Evolutionary conservation across 768 basidiomycete genomes (phyloP).

Genomic region (Rubroboletus satanas): DNA sequence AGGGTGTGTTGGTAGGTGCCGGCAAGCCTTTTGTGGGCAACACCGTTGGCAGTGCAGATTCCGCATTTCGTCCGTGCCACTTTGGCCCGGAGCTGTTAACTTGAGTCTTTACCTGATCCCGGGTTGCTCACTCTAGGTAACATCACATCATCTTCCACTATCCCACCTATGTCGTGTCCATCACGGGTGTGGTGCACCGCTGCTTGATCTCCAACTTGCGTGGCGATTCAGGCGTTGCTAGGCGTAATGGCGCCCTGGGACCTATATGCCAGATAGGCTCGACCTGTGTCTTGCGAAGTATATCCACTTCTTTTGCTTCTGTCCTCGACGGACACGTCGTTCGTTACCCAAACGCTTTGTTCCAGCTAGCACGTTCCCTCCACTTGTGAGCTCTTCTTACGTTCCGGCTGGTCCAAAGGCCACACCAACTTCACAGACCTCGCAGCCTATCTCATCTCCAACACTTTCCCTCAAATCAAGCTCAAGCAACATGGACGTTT

Average conservation of each 20-base stretch:
- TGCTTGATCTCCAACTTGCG: not conserved
- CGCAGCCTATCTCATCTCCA: not conserved
- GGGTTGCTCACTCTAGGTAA: not conserved
- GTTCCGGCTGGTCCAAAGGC: constrained; percentile 8
- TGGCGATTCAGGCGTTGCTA: constrained; percentile 15
- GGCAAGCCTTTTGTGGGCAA: not conserved
- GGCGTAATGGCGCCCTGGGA: constrained; percentile 1
- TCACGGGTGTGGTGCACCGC: not conserved
- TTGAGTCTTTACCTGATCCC: too few relatives aligned
- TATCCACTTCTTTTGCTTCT: not conserved
- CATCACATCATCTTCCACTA: not conserved
- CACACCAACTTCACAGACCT: constrained; percentile 1
- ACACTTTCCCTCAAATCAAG: not conserved
- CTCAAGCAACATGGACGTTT: not conserved
- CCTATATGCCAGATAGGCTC: constrained; percentile 6
- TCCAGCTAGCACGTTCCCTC: not conserved
- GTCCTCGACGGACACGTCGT: constrained; percentile 1
- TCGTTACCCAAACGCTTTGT: not conserved
- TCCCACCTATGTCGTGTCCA: not conserved
- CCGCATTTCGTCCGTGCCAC: too few relatives aligned
- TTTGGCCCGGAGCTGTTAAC: too few relatives aligned
- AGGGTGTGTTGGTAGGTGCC: too few relatives aligned
- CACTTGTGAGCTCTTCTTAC: constrained; percentile 5
- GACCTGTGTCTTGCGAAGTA: not conserved
- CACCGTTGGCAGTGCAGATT: too few relatives aligned